Base-by-base conservation (phyloP, 345 rosid genomes). In the Lumnitzera littorea region DNA sequence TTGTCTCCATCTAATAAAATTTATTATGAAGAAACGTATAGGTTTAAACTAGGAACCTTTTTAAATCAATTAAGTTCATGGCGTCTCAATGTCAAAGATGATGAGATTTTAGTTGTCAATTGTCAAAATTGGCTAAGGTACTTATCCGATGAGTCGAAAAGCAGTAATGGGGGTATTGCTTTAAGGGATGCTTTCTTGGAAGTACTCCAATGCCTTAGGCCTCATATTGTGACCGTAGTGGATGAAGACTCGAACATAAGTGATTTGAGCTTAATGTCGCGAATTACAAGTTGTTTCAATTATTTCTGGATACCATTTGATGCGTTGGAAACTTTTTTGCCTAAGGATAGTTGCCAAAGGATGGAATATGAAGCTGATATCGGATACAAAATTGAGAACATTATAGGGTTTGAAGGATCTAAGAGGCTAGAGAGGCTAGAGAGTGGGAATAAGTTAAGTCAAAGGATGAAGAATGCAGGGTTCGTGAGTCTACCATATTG, bases 231-330 rank as follows among this genome's bases (percentile, higher is more conserved):
- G 25, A 24, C 74, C 1, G 65, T 81, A 12, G 92, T 83, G 0
- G 92, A 86, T 15, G 92, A 86, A 59, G 92, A 86, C 68, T 79
- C 71, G 10, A 80, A 86, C 62, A 36, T 86, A 63, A 76, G 76
- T 23, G 73, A 68, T 14, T 54, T 86, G 12, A 72, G 79, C 62
- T 76, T 86, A 11, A 63, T 78, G 2, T 68, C 85, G 1, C 72
- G 92, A 50, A 86, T 86, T 52, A 53, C 82, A 2, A 56, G 81
- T 15, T 79, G 92, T 71, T 83, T 86, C 69, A 86, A 83, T 64
- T 86, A 79, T 58, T 70, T 83, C 16, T 86, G 92, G 92, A 86
- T 86, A 65, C 92, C 92, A 11, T 83, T 86, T 47, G 92, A 86
- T 25, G 85, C 89, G 3, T 60, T 83, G 57, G 92, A 79, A 53